Evolutionary conservation across 1,284 basidiomycete species (phyloP).

Genomic region (Pterulicium gracile): DNA sequence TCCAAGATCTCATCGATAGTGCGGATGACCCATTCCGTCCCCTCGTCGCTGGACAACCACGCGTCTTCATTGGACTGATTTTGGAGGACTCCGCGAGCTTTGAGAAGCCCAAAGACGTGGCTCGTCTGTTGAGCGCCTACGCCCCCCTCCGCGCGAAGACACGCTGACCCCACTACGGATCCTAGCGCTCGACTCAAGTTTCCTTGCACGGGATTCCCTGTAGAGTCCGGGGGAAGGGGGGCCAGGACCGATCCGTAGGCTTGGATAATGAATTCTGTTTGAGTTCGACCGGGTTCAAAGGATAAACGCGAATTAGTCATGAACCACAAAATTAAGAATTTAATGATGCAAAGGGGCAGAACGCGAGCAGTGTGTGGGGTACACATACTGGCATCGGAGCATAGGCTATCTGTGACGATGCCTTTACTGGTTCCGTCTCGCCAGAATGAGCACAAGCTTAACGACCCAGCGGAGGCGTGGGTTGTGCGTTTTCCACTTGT

Average conservation of each 20-base stretch:
- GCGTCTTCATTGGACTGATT: slow-evolving; percentile 64
- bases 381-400: too few species aligned
- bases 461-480: neutral
- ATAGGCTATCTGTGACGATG: too few species aligned
- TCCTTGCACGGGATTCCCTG: slow-evolving; percentile 50
- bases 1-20: slow-evolving; percentile 78
- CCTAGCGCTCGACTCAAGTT: slow-evolving; percentile 83
- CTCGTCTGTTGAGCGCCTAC: slow-evolving; percentile 88
- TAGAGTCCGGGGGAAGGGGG: slow-evolving; percentile 45
- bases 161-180: slow-evolving; percentile 85
- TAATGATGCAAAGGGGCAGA: too few species aligned
- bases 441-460: neutral
- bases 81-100: slow-evolving; percentile 49
- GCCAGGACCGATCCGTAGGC: slow-evolving; percentile 84
- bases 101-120: slow-evolving; percentile 90
- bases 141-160: slow-evolving; percentile 79
- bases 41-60: slow-evolving; percentile 86
- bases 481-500: neutral
- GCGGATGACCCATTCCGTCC: slow-evolving; percentile 85
- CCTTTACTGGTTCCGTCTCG: neutral
- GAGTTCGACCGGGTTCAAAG: slow-evolving; percentile 15
- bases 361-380: too few species aligned
- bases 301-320: too few species aligned
- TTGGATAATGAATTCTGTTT: slow-evolving; percentile 84
- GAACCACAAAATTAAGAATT: too few species aligned